Percentiles rank a stretch among this genome's conserved stretches.
phyloP scores from a whole-genome alignment of 176 grass and related monocot genomes.

The Aegilops umbellulata region DNA sequence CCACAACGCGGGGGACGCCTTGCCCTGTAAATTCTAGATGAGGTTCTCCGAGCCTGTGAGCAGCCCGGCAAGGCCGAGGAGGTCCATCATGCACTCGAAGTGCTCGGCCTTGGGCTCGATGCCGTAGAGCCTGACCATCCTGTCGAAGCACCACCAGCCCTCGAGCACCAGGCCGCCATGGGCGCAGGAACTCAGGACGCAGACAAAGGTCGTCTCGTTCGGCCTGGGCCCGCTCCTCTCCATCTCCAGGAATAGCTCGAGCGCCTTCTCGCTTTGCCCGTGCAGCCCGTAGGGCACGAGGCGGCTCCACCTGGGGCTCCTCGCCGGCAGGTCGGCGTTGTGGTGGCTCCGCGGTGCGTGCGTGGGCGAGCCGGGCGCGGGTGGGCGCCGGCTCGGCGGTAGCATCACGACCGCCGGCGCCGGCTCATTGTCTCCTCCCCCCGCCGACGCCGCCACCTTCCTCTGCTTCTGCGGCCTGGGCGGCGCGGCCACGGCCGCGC shows the following conservation, averaged over 20 bases:
- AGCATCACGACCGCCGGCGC: too few relatives aligned
- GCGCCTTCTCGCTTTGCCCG: slow-evolving; percentile 46
- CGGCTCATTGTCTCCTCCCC: too few relatives aligned
- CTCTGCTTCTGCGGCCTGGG: too few relatives aligned
- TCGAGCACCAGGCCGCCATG: slow-evolving; percentile 69
- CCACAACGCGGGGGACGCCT: slow-evolving; percentile 40
- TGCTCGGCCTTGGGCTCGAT: slow-evolving; percentile 56
- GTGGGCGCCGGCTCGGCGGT: too few relatives aligned
- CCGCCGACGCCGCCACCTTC: too few relatives aligned
- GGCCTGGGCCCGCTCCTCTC: slow-evolving; percentile 42
- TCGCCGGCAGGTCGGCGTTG: too few relatives aligned
- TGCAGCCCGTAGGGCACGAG: slow-evolving; percentile 64
- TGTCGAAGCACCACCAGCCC: slow-evolving; percentile 69
- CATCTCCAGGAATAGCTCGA: slow-evolving; percentile 68
- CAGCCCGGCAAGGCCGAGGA: slow-evolving; percentile 56
- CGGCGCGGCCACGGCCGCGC: too few relatives aligned
- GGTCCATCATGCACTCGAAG: slow-evolving; percentile 73
- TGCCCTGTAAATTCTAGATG: slow-evolving; percentile 11
- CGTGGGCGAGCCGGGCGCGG: too few relatives aligned
- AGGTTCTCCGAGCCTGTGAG: slow-evolving; percentile 34
- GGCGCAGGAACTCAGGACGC: slow-evolving; percentile 57
- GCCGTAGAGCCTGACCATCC: slow-evolving; percentile 47
- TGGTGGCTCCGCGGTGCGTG: too few relatives aligned
- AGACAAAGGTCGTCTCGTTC: slow-evolving; percentile 60
- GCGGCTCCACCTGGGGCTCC: too few relatives aligned